Evolutionary conservation across 208 protist genomes (phyloP).

Genomic region (Borovskyia barvae): DNA sequence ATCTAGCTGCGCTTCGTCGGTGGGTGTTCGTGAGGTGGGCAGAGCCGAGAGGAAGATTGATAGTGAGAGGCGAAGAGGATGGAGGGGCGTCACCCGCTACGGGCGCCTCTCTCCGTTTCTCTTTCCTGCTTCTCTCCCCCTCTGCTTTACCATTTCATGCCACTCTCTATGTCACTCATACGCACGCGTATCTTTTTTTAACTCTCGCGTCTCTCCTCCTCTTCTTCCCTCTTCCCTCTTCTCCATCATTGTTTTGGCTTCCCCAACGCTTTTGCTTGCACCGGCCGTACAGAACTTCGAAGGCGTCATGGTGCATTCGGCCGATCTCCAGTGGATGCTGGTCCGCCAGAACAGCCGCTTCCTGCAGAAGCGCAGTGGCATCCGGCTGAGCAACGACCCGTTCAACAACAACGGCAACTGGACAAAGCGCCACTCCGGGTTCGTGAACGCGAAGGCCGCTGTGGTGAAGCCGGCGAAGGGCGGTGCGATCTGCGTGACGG

Average conservation of each 20-base stretch:
- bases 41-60: too few species aligned
- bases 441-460: conserved; percentile 70
- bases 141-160: too few species aligned
- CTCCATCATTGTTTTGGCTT: neutral
- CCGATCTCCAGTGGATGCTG: conserved; percentile 84
- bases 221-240: neutral
- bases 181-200: too few species aligned
- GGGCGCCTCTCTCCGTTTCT: neutral
- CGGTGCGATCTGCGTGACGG: conserved; percentile 62
- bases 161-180: too few species aligned
- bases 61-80: too few species aligned
- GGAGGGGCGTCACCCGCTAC: too few species aligned
- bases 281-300: neutral
- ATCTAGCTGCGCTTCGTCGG: too few species aligned
- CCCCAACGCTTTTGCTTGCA: neutral
- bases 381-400: conserved; percentile 74
- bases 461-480: conserved; percentile 77
- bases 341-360: conserved; percentile 85
- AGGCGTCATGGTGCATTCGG: conserved; percentile 73
- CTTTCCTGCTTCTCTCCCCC: neutral
- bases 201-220: neutral
- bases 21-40: too few species aligned
- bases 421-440: conserved; percentile 80
- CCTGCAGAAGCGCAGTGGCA: conserved; percentile 79
- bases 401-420: conserved; percentile 88